These are phyloP conservation scores for Nannochloris sp. DNA, from an alignment of 139 green algal species.

Conservation along the genomic window DNA sequence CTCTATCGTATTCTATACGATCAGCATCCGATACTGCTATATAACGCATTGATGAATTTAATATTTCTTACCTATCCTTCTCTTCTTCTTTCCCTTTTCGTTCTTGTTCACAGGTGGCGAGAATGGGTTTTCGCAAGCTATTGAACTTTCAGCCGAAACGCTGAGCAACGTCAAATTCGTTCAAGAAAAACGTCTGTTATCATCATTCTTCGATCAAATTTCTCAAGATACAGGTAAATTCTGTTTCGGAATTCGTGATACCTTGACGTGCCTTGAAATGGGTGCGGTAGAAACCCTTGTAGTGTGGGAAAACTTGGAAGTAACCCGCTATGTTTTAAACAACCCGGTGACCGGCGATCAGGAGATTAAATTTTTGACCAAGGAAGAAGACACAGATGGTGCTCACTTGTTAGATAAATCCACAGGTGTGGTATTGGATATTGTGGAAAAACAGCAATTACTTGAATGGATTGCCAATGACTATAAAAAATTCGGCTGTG, in stretches of 20 bases:
- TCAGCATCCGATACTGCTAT: background rate
- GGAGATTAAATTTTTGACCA: conserved; percentile 77
- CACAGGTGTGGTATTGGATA: conserved; percentile 77
- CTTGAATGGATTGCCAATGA: conserved; percentile 97
- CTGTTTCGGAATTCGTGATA: conserved; percentile 91
- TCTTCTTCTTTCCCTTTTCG: background rate
- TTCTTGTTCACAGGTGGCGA: conserved; percentile 65
- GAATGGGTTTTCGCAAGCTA: conserved; percentile 98
- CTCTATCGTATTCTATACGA: background rate
- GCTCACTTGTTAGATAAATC: conserved; percentile 86
- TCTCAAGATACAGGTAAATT: conserved; percentile 92
- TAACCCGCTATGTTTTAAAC: conserved; percentile 68
- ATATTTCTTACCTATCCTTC: background rate
- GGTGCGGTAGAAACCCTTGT: conserved; percentile 98
- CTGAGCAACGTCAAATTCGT: conserved; percentile 99
- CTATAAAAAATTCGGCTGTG: conserved; percentile 99
- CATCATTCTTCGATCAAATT: conserved; percentile 96
- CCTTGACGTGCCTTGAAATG: conserved; percentile 95
- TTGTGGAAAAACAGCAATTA: conserved; percentile 79
- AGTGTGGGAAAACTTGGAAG: conserved; percentile 92
- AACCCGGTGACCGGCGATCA: conserved; percentile 50
- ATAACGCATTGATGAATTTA: conserved; percentile 1
- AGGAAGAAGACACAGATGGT: conserved; percentile 71
- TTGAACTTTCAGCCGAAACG: conserved; percentile 93
- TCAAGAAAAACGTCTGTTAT: conserved; percentile 86